Evolutionary conservation across 768 basidiomycete species (phyloP).

Genomic region (Rhizopogon vesiculosus): DNA sequence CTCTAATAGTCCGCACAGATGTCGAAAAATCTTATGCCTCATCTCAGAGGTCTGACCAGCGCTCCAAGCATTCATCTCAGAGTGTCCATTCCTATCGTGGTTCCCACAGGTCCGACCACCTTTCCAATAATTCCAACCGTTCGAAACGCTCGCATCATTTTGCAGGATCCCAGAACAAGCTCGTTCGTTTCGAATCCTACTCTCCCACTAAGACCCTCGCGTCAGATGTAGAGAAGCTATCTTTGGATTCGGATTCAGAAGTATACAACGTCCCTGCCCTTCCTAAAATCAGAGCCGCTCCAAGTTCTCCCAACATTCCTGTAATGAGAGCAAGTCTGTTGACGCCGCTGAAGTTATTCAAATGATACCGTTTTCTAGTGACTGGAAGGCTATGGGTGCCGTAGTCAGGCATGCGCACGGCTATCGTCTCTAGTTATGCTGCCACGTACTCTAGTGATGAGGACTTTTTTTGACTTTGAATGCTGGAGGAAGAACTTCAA

Average conservation of each 20-base stretch:
- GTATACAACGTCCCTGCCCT: slow-evolving; percentile 39
- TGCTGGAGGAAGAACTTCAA: too few relatives aligned
- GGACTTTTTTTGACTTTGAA: too few relatives aligned
- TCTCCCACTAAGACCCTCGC: slow-evolving; percentile 38
- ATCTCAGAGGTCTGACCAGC: slow-evolving; percentile 28
- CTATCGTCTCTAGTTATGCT: too few relatives aligned
- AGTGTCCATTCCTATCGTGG: slow-evolving; percentile 7
- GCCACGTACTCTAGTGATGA: too few relatives aligned
- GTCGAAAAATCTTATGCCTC: slow-evolving; percentile 42
- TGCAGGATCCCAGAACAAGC: slow-evolving; percentile 7
- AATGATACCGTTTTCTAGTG: too few relatives aligned
- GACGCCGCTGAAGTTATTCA: too few relatives aligned
- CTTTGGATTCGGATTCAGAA: slow-evolving; percentile 60
- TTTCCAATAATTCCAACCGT: slow-evolving; percentile 7
- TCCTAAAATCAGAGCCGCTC: slow-evolving; percentile 34
- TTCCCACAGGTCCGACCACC: slow-evolving; percentile 14
- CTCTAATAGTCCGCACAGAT: slow-evolving; percentile 26
- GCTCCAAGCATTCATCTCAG: slow-evolving; percentile 20
- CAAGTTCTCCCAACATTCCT: slow-evolving; percentile 40
- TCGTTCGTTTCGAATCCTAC: slow-evolving; percentile 38
- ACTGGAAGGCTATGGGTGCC: too few relatives aligned
- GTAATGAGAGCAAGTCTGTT: slow-evolving; percentile 31
- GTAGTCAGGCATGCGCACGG: too few relatives aligned
- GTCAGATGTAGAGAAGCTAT: slow-evolving; percentile 43
- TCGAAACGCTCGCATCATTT: slow-evolving; percentile 21